Percentiles rank a stretch among this genome's conserved stretches.
Evolutionary conservation across 2,329 filamentous ascomycete species (phyloP).

Genomic region (Polychaeton citri): DNA sequence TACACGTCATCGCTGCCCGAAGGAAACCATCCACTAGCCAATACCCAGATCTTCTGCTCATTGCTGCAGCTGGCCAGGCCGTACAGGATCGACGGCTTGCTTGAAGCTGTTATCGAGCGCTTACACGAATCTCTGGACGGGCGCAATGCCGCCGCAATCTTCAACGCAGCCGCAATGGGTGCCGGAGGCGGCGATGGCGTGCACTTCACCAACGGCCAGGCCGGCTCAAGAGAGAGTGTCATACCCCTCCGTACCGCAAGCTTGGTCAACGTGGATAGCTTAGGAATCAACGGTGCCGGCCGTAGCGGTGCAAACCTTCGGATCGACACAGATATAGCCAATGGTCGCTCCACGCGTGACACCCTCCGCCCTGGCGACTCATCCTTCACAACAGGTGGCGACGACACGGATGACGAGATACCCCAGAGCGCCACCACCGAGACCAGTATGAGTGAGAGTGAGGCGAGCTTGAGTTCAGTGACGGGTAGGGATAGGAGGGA

Average conservation of each 20-base stretch:
- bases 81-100: constrained; percentile 81
- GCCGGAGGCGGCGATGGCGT: constrained; percentile 83
- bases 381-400: constrained; percentile 2
- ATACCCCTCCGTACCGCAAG: constrained; percentile 35
- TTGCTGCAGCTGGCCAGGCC: constrained; percentile 85
- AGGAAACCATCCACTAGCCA: constrained; percentile 64
- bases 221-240: constrained; percentile 25
- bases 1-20: constrained; percentile 84
- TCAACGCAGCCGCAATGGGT: constrained; percentile 97
- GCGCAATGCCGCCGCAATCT: constrained; percentile 87
- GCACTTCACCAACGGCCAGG: constrained; percentile 38
- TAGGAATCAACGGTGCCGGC: constrained; percentile 22
- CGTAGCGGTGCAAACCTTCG: constrained; percentile 23
- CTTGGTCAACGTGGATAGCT: constrained; percentile 15
- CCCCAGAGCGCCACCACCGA: constrained; percentile 22
- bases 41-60: constrained; percentile 89
- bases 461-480: constrained; percentile 21
- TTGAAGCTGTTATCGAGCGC: constrained; percentile 85
- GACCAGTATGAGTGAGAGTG: constrained; percentile 20
- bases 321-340: constrained; percentile 37
- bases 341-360: constrained; percentile 22
- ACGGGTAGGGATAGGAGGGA: constrained; percentile 27
- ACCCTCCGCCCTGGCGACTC: constrained; percentile 21
- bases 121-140: constrained; percentile 82
- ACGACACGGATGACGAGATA: constrained; percentile 20